Evolutionary conservation across 75 land plant species (phyloP), one percentile per base, ranked within the genome.

Genomic region (Pinus tabuliformis): DNA sequence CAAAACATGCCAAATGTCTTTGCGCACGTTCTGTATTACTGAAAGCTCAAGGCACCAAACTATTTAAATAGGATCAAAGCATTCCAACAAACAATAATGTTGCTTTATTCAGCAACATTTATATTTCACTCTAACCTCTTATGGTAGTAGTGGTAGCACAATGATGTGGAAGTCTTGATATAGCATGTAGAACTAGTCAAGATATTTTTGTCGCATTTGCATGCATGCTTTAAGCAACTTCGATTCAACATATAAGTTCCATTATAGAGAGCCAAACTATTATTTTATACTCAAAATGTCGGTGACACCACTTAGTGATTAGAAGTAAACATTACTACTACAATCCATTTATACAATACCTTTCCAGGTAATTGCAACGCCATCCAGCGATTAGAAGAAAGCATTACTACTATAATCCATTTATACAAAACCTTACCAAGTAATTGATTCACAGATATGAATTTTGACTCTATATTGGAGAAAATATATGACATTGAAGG

Each of bases 151-250:
- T 26, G 99, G 99, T 77, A 96, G 77, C 58, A 86, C 87, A 8
- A 92, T 93, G 45, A 96, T 91, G 78, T 96, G 77, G 62, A 96
- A 96, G 75, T 96, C 99, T 73, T 96, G 97, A 77, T 96, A 96
- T 66, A 96, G 72, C 85, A 85, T 86, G 72, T 91, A 90, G 75
- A 91, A 96, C 75, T 93, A 94, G 72, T 96, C 91, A 3, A 93
- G 80, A 61, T 96, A 96, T 75, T 96, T 96, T 73, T 91, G 91
- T 59, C 93, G 99, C 99, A 96, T 96, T 74, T 81, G 68, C 80
- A 96, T 87, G 59, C 97, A 80, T 62, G 97, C 94, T 81, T 87
- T 85, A 18, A 96, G 84, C 64, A 96, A 73, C 79, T 91, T 94
- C 16, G 97, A 91, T 73, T 91, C 94, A 22, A 84, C 82, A 72